phyloP scores from a whole-genome alignment of 2,329 filamentous ascomycete species.

The Aspergillus versicolor region DNA sequence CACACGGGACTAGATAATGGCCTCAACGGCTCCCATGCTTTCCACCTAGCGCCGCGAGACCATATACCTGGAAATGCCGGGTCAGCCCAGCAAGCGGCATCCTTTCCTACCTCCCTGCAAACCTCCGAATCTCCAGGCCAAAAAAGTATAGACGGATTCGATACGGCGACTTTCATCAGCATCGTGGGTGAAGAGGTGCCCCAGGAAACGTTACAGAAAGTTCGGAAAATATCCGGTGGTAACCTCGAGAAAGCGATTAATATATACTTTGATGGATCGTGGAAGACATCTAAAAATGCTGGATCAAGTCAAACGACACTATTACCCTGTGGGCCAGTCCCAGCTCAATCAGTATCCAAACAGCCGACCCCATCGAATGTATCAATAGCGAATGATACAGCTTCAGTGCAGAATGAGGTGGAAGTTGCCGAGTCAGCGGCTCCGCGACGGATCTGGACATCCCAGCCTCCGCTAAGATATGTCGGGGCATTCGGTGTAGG shows the following conservation, averaged over 20 bases:
- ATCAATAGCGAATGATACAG: not conserved
- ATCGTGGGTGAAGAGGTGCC: slow-evolving; percentile 57
- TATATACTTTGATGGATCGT: slow-evolving; percentile 64
- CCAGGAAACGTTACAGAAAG: slow-evolving; percentile 43
- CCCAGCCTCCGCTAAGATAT: slow-evolving; percentile 63
- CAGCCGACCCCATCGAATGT: not conserved
- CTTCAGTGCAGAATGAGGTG: not conserved
- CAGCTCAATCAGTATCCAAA: not conserved
- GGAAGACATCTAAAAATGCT: slow-evolving; percentile 42
- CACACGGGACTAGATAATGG: not conserved
- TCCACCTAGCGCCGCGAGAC: not conserved
- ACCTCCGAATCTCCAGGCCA: not conserved
- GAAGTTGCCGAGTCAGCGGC: slow-evolving; percentile 11
- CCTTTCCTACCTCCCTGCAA: not conserved
- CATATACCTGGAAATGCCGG: not conserved
- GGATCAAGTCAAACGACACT: slow-evolving; percentile 13
- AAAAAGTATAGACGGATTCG: slow-evolving; percentile 45
- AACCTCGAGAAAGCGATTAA: slow-evolving; percentile 63
- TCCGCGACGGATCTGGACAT: slow-evolving; percentile 6
- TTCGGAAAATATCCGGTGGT: slow-evolving; percentile 51
- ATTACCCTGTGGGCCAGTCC: slow-evolving; percentile 10
- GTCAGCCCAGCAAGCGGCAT: not conserved
- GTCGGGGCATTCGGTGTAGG: slow-evolving; percentile 89
- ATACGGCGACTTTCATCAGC: slow-evolving; percentile 55
- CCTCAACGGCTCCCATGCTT: not conserved